Percentiles rank a stretch among this genome's conserved stretches.
Evolutionary conservation across 139 green algal species (phyloP).

Genomic region (Pseudopediastrum boryanum): DNA sequence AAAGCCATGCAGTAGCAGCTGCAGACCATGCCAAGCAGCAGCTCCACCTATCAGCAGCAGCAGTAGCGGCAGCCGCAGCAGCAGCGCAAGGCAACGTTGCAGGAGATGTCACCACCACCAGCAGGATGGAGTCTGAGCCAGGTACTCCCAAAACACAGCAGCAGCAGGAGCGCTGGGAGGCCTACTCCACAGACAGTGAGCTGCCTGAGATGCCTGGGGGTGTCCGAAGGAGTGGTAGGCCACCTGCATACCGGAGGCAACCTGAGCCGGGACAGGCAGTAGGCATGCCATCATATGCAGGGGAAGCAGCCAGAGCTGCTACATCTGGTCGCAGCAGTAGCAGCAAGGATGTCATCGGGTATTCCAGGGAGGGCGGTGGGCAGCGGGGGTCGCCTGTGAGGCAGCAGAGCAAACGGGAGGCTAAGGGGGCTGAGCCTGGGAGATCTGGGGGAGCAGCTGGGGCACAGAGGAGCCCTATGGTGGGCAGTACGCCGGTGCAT

Average conservation of each 20-base stretch:
- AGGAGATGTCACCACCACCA: no score
- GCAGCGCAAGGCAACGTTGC: background rate
- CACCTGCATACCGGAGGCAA: constrained; percentile 3
- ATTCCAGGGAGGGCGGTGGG: no score
- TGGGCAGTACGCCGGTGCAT: constrained; percentile 62
- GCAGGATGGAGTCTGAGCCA: no score
- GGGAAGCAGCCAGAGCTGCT: background rate
- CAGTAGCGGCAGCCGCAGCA: background rate
- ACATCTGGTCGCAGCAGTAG: background rate
- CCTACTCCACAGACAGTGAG: constrained; percentile 35
- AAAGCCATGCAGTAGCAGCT: no score
- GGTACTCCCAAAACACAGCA: no score
- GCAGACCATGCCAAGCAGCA: background rate
- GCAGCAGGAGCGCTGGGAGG: no score
- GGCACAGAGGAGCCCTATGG: constrained; percentile 39
- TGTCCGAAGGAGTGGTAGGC: no score
- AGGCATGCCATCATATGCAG: background rate
- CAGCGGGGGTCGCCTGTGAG: background rate
- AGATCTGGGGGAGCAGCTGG: constrained; percentile 3
- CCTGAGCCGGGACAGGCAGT: background rate
- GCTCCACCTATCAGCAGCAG: background rate
- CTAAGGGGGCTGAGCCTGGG: background rate
- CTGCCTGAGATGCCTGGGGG: constrained; percentile 26
- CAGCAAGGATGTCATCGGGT: background rate
- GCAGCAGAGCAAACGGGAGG: background rate